phyloP scores from a whole-genome alignment of 2,329 filamentous ascomycete species.

The Trichoderma semiorbis region DNA sequence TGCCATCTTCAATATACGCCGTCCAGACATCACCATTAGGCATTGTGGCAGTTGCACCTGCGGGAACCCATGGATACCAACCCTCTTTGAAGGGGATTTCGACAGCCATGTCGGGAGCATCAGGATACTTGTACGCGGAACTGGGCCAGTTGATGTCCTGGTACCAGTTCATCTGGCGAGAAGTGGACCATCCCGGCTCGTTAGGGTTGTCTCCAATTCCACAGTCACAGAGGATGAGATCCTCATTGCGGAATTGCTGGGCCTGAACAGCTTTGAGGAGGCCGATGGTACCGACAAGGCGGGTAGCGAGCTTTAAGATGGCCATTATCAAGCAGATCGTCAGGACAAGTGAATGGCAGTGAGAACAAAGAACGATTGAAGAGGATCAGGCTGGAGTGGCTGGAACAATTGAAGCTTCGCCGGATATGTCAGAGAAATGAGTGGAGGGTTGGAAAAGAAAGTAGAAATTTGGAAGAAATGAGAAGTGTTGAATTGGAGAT shows the following conservation, averaged over 20 bases:
- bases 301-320: slow-evolving; percentile 23
- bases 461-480: neutral
- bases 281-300: slow-evolving; percentile 24
- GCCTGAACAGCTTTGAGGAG: slow-evolving; percentile 24
- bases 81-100: slow-evolving; percentile 39
- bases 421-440: neutral
- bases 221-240: slow-evolving; percentile 41
- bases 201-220: slow-evolving; percentile 41
- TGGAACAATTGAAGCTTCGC: neutral
- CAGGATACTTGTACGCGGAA: slow-evolving; percentile 33
- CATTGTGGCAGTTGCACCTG: slow-evolving; percentile 37
- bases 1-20: slow-evolving; percentile 40
- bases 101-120: slow-evolving; percentile 37
- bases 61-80: slow-evolving; percentile 38
- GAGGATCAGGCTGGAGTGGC: neutral
- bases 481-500: neutral
- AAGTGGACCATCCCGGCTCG: slow-evolving; percentile 40
- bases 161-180: slow-evolving; percentile 45
- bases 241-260: slow-evolving; percentile 32
- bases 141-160: slow-evolving; percentile 37
- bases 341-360: neutral
- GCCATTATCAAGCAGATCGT: slow-evolving; percentile 23
- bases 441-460: neutral
- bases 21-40: slow-evolving; percentile 41
- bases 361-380: neutral